These are phyloP conservation scores for Globisporangium carolinianum DNA, from an alignment of 352 stramenopile species.

Conservation along the genomic window DNA sequence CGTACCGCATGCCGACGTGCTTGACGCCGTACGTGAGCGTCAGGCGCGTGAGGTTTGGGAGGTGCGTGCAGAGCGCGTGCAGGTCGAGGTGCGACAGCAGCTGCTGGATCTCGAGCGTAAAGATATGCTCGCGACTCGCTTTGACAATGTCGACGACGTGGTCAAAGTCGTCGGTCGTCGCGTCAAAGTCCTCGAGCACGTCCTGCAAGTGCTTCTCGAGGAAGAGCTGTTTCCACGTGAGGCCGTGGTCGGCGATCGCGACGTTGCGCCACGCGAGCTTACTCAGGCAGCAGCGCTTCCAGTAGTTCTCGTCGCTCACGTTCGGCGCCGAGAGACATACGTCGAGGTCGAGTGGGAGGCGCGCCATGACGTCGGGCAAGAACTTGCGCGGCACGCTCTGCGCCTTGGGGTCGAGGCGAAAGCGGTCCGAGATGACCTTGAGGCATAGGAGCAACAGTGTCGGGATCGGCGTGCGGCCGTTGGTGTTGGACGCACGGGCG, in stretches of 20 bases:
- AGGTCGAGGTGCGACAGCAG: constrained; percentile 87
- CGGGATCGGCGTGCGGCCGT: constrained; percentile 16
- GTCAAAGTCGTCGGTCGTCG: constrained; percentile 33
- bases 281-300: constrained; percentile 86
- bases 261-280: constrained; percentile 88
- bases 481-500: neutral
- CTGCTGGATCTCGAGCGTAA: constrained; percentile 85
- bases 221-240: constrained; percentile 94
- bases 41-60: constrained; percentile 88
- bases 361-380: constrained; percentile 71
- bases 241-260: constrained; percentile 84
- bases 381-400: constrained; percentile 76
- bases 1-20: constrained; percentile 93
- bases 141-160: constrained; percentile 70
- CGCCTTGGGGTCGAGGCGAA: constrained; percentile 55
- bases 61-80: constrained; percentile 70
- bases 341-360: constrained; percentile 79
- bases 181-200: constrained; percentile 73
- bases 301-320: constrained; percentile 92
- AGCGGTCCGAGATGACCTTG: constrained; percentile 73
- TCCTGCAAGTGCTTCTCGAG: constrained; percentile 76
- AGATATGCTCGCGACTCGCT: constrained; percentile 83
- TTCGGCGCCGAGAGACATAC: constrained; percentile 70
- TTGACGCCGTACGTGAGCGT: constrained; percentile 85
- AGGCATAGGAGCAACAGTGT: constrained; percentile 71